A percentile compares a stretch with the other conserved stretches of the same genome.
Evolutionary conservation across 164 flowering plant genomes (phyloP).

Genomic region (Dillenia suffruticosa): DNA sequence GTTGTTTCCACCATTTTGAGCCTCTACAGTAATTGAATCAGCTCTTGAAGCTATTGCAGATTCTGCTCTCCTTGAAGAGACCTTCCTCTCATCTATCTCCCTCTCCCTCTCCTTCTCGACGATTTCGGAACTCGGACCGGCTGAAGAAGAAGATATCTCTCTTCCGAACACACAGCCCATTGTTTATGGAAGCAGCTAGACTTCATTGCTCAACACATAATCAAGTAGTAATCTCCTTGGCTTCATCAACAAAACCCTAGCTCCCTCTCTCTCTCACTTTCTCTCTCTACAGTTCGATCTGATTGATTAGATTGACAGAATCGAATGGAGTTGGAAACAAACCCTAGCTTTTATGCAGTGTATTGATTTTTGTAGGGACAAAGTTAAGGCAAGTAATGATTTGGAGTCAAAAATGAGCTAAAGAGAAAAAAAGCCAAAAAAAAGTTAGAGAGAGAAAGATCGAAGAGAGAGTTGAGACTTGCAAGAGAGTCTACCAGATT

Average conservation of each 20-base stretch:
- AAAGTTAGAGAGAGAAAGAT: constrained; percentile 7
- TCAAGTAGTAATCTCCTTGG: background rate
- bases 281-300: background rate
- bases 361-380: no score
- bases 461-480: background rate
- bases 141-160: constrained; percentile 11
- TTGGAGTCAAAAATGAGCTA: constrained; percentile 16
- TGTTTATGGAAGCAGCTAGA: constrained; percentile 5
- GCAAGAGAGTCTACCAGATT: background rate
- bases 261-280: background rate
- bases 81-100: constrained; percentile 12
- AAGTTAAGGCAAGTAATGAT: no score
- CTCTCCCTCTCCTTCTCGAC: constrained; percentile 8
- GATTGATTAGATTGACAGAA: background rate
- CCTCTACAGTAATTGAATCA: constrained; percentile 10
- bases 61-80: background rate
- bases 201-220: constrained; percentile 16
- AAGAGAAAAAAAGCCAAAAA: background rate
- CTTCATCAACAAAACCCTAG: constrained; percentile 4
- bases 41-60: no score
- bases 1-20: constrained; percentile 19
- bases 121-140: constrained; percentile 6
- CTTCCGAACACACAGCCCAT: constrained; percentile 38
- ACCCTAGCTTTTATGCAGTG: constrained; percentile 15
- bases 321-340: background rate